Percentiles rank a stretch among this genome's conserved stretches.
phyloP scores from a whole-genome alignment of 2,329 filamentous ascomycete genomes.

The Aspergillus vadensis region DNA sequence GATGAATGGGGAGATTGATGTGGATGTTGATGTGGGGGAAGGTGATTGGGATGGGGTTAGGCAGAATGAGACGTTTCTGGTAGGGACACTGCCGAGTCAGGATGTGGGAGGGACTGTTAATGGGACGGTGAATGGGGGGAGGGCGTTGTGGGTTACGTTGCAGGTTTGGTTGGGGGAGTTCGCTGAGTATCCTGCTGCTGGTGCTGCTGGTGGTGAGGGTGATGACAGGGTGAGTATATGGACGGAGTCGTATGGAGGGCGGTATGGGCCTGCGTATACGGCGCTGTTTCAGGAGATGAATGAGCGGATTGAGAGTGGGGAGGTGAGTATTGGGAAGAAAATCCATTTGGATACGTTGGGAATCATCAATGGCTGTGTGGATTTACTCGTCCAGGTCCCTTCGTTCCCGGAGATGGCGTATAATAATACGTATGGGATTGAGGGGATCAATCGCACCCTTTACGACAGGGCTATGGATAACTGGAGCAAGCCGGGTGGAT shows the following conservation, averaged over 20 bases:
- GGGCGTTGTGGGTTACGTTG: constrained; percentile 58
- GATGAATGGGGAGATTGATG: too few relatives aligned
- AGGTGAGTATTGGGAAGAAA: constrained; percentile 25
- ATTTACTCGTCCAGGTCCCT: constrained; percentile 51
- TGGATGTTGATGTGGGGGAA: not conserved
- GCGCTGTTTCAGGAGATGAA: constrained; percentile 48
- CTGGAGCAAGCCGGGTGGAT: constrained; percentile 52
- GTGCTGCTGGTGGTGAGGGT: constrained; percentile 28
- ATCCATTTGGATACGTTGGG: constrained; percentile 56
- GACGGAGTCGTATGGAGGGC: constrained; percentile 51
- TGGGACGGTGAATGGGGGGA: constrained; percentile 56
- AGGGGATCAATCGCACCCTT: constrained; percentile 52
- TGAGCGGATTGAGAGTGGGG: constrained; percentile 39
- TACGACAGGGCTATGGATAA: constrained; percentile 50
- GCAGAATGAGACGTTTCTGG: constrained; percentile 56
- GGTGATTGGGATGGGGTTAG: constrained; percentile 37
- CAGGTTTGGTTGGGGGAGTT: constrained; percentile 66
- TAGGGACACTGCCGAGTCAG: constrained; percentile 55
- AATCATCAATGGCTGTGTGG: constrained; percentile 60
- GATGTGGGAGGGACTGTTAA: constrained; percentile 50
- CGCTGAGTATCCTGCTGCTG: constrained; percentile 58
- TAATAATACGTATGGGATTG: constrained; percentile 62
- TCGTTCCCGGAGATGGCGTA: constrained; percentile 55
- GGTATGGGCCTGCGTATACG: constrained; percentile 46
- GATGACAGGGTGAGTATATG: constrained; percentile 53